These are phyloP conservation scores for Eimeria falciformis DNA, from an alignment of 169 alveolate genomes.

Conservation along the genomic window DNA sequence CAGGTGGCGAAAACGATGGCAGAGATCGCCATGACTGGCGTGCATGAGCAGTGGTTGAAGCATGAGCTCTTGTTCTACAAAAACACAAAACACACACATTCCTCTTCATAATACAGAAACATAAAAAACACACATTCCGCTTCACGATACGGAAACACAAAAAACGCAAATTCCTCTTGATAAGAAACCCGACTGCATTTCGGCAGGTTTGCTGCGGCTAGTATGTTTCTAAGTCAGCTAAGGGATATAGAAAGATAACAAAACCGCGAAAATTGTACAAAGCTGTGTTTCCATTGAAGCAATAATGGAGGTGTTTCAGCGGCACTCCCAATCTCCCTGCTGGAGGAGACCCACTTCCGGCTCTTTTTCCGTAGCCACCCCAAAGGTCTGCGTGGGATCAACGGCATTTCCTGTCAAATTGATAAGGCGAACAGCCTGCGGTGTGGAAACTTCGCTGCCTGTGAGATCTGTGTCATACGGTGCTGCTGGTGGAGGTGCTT, in stretches of 20 bases:
- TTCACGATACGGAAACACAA: neutral
- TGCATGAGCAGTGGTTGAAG: conserved; percentile 50
- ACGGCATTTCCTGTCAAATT: no score
- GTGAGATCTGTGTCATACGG: neutral
- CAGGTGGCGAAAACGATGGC: neutral
- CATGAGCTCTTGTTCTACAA: neutral
- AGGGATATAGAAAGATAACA: no score
- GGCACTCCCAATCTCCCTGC: no score
- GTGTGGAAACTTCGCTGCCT: neutral
- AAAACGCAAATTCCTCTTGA: neutral
- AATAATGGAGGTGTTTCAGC: no score
- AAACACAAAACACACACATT: neutral
- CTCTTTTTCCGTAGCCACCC: no score
- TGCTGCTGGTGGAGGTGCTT: neutral
- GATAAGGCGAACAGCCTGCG: no score
- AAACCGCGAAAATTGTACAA: no score
- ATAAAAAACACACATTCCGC: neutral
- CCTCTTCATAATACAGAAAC: neutral
- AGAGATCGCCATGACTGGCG: neutral
- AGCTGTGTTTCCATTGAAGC: no score
- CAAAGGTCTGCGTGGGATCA: no score
- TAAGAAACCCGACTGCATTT: neutral
- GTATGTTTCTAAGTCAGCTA: no score
- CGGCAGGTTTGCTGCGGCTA: no score
- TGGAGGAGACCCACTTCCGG: no score